phyloP scores from a whole-genome alignment of 768 basidiomycete species.

The Pleurotus djamor region DNA sequence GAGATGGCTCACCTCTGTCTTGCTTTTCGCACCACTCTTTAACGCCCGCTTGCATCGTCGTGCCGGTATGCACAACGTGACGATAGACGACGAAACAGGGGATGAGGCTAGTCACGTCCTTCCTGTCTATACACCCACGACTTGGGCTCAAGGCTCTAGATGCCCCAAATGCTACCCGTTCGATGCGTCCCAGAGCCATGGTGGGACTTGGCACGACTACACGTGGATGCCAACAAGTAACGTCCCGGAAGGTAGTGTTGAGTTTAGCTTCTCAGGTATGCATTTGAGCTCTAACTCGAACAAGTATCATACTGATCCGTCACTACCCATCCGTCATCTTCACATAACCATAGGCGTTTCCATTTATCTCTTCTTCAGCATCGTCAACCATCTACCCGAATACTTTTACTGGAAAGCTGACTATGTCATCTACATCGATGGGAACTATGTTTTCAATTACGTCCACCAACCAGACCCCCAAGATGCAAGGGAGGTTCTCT shows the following conservation, averaged over 20 bases:
- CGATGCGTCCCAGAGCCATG: background rate
- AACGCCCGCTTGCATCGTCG: background rate
- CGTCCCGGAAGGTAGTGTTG: background rate
- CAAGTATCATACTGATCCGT: background rate
- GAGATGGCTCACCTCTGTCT: too few species aligned
- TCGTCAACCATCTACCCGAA: background rate
- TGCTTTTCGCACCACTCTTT: too few species aligned
- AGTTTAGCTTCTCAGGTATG: background rate
- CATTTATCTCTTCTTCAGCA: background rate
- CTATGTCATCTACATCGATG: background rate
- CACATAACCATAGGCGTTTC: background rate
- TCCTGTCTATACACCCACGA: background rate
- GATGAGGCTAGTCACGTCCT: background rate
- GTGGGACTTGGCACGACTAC: background rate
- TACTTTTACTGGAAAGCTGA: background rate
- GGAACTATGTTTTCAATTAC: background rate
- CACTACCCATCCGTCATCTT: background rate
- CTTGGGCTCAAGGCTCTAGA: background rate
- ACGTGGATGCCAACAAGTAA: background rate
- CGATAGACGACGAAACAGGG: background rate
- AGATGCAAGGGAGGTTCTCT: background rate
- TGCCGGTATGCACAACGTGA: background rate
- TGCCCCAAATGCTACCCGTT: background rate
- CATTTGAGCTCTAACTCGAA: background rate
- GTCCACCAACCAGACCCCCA: background rate